Evolutionary conservation across 345 rosid genomes (phyloP), one percentile per base, ranked within the genome.

Genomic region (Fremontodendron californicum): DNA sequence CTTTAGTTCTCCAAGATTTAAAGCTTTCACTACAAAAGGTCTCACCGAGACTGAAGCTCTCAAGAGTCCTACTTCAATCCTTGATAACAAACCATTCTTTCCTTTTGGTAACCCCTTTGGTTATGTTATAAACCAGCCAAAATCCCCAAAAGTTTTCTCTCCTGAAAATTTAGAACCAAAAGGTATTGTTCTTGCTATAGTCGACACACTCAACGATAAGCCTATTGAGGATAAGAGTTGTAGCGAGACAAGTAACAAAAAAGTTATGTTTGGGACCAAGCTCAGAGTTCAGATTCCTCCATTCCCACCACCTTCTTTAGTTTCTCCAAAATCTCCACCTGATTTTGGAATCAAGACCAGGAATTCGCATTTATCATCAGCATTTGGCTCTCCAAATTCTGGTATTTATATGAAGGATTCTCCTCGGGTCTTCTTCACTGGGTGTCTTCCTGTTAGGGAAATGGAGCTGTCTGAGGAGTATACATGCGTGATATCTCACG

Each of bases 381-480:
- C 40, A 64, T 75, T 77, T 35, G 78, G 77, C 51, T 77, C 87
- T 11, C 75, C 55, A 45, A 77, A 68, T 46, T 83, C 82, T 15
- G 55, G 78, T 31, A 13, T 63, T 70, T 85, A 82, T 60, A 33
- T 78, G 3, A 84, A 84, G 48, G 80, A 66, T 63, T 71, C 90
- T 55, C 87, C 87, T 13, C 31, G 51, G 45, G 57, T 66, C 42
- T 21, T 66, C 42, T 21, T 45, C 67, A 66, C 82, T 21, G 79
- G 81, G 25, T 45, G 78, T 65, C 70, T 86, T 49, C 73, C 87
- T 3, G 78, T 82, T 74, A 85, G 83, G 54, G 90, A 89, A 74
- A 88, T 94, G 86, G 95, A 91, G 85, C 88, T 87, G 52, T 89
- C 90, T 33, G 98, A 91, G 80, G 98, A 93, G 66, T 94, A 94